Evolutionary conservation across 495 filamentous ascomycete species (phyloP).

Genomic region (Tuber microsphaerosporum): DNA sequence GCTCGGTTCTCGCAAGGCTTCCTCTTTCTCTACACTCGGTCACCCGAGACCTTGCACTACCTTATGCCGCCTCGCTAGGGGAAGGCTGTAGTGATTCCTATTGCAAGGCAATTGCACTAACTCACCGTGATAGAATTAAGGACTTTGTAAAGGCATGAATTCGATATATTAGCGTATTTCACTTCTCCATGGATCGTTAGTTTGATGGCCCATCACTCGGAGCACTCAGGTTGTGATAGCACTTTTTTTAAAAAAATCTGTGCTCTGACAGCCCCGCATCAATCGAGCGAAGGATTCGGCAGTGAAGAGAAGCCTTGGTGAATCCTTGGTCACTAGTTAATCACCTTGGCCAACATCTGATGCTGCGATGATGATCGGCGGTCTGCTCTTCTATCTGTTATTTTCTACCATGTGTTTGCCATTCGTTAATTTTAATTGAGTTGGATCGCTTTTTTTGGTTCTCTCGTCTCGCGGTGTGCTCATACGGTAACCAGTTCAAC

Average conservation of each 20-base stretch:
- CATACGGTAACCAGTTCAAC: not conserved
- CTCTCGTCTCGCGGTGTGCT: not conserved
- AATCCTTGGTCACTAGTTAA: not conserved
- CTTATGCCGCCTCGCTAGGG: not conserved
- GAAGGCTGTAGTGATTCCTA: not conserved
- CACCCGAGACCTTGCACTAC: not conserved
- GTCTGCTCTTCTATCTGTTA: slow-evolving; percentile 2
- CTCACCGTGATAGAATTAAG: not conserved
- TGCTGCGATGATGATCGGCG: not conserved
- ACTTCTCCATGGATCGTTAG: not conserved
- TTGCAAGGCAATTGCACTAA: not conserved
- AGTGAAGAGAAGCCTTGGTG: not conserved
- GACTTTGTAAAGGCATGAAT: not conserved
- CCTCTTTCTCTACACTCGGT: not conserved
- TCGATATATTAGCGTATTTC: not conserved
- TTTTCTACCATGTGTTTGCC: not conserved
- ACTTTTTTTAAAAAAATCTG: not conserved
- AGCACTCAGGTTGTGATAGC: not conserved
- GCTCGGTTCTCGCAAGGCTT: not conserved
- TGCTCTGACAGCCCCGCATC: not conserved
- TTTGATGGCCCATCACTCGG: not conserved
- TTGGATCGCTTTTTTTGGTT: not conserved
- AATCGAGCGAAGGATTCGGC: not conserved
- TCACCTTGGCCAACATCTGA: not conserved
- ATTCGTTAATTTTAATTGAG: not conserved